Conservation (phyloP, 805 yeast genomes). For the Lipomyces sp. region DNA sequence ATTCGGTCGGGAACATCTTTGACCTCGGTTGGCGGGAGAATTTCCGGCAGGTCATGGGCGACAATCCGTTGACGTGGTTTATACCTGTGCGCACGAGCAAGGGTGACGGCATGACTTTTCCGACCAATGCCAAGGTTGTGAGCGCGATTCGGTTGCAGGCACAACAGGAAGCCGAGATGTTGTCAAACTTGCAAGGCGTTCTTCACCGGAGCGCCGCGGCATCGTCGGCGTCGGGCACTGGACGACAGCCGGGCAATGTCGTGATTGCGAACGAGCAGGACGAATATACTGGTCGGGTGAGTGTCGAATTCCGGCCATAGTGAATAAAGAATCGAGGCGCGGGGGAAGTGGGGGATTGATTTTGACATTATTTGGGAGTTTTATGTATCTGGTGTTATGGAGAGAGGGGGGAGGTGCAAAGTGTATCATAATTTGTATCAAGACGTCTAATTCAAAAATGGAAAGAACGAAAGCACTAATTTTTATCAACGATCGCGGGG, state of each 20-base stretch:
- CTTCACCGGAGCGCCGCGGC: constrained; percentile 11
- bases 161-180: constrained; percentile 42
- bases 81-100: constrained; percentile 59
- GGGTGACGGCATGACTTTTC: constrained; percentile 47
- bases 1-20: constrained; percentile 66
- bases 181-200: constrained; percentile 24
- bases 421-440: background rate
- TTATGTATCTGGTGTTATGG: background rate
- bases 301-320: constrained; percentile 35
- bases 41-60: constrained; percentile 78
- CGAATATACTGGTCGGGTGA: constrained; percentile 31
- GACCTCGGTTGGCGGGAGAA: constrained; percentile 70
- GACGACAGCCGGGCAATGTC: constrained; percentile 10
- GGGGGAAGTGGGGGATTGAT: background rate
- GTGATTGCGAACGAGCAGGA: constrained; percentile 27
- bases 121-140: constrained; percentile 43
- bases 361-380: background rate
- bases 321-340: background rate
- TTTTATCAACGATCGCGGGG: constrained; percentile 2
- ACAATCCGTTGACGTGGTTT: constrained; percentile 66
- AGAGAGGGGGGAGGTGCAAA: background rate
- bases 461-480: background rate
- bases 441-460: no score
- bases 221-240: background rate
- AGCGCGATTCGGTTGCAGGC: constrained; percentile 44